Conservation (phyloP, 1,139 yeast genomes). For the Blastobotrys proliferans region DNA sequence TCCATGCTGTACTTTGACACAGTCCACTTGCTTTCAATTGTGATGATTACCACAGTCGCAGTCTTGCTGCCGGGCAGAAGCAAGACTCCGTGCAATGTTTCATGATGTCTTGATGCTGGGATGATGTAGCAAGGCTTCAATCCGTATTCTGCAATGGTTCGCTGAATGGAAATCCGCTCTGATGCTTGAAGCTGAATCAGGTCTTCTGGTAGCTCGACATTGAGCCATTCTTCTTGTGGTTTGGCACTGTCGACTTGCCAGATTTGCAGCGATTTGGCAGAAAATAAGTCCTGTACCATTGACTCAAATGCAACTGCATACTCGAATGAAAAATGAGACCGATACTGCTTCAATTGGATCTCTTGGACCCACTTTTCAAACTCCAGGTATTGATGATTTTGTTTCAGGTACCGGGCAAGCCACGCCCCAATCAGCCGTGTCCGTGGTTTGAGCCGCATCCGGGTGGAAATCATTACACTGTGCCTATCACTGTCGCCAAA, state of each 20-base stretch:
- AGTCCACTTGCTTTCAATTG: neutral
- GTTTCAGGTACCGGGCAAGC: neutral
- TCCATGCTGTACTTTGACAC: conserved; percentile 5
- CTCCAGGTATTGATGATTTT: neutral
- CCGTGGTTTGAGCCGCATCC: conserved; percentile 3
- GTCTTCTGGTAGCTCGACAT: neutral
- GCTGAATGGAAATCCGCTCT: neutral
- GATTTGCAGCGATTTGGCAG: neutral
- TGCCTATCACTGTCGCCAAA: neutral
- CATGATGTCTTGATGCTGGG: conserved; percentile 4
- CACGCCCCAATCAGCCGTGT: conserved; percentile 1
- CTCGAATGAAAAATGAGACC: neutral
- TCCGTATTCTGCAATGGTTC: neutral
- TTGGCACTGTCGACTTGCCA: conserved; percentile 1
- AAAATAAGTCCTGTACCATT: conserved; percentile 1
- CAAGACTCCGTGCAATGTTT: conserved; percentile 3
- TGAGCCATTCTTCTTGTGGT: neutral
- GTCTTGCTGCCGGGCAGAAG: neutral
- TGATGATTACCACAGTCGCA: conserved; percentile 1
- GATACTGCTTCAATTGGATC: neutral
- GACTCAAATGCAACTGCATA: conserved; percentile 2
- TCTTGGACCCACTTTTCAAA: neutral
- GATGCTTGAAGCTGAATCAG: neutral
- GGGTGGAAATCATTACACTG: neutral
- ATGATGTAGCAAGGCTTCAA: neutral